Evolutionary conservation across 495 filamentous ascomycete species (phyloP), one percentile per base, ranked within the genome.

Genomic region (Xylaria telfairii): DNA sequence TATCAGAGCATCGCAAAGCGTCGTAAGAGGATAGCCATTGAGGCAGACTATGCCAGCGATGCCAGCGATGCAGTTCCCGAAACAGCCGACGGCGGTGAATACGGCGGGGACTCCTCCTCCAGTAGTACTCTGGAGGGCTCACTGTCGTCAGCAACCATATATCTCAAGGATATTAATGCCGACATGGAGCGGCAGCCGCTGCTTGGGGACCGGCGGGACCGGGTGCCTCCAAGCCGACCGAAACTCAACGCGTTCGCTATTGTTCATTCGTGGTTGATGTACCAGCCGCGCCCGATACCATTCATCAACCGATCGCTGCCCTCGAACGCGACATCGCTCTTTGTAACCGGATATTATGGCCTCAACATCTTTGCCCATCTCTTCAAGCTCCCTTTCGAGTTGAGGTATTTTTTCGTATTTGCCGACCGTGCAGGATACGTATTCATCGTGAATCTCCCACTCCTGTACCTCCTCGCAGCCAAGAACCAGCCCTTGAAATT

Each of bases 401-500:
- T 80, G 46, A 73, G 76, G 37, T 82, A 83, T 67, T 81, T 86
- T 71, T 89, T 89, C 75, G 78, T 85, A 66, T 84, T 89, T 66
- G 85, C 84, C 64, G 87, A 90, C 73, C 81, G 87, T 56, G 80
- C 82, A 39, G 87, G 86, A 7, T 70, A 85, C 19, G 65, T 88
- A 5, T 89, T 88, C 72, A 76, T 87, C 59, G 85, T 85, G 69
- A 90, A 91, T 73, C 82, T 91, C 0, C 87, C 88, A 1, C 78
- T 89, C 19, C 79, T 91, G 8, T 90, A 91, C 76, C 79, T 91
- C 28, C 81, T 92, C 1, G 79, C 86, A 4, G 87, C 89, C 64
- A 92, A 91, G 74, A 91, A 89, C 71, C 87, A 88, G 59, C 89
- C 89, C 0, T 70, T 91, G 12, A 85, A 84, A 34, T 69, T 83